A percentile compares a stretch with the other conserved stretches of the same genome.
Conservation (phyloP, 78 protist genomes). For the Capsaspora owczarzaki region DNA sequence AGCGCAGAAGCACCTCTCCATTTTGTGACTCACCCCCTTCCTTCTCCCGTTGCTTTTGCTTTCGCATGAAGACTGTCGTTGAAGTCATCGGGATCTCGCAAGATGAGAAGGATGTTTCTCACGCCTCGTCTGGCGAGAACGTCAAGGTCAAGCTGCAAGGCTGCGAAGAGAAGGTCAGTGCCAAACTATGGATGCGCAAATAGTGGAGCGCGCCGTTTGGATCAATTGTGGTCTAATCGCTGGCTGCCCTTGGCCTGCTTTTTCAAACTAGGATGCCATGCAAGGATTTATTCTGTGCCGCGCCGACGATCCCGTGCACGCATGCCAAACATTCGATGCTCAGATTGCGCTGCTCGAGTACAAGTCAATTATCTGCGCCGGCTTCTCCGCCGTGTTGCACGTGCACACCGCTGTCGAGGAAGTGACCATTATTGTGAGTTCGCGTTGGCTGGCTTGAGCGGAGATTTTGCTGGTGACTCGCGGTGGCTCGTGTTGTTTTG, state of each 20-base stretch:
- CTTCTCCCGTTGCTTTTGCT: not conserved
- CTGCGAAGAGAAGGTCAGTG: conserved; percentile 50
- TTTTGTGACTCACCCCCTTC: not conserved
- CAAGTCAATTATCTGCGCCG: conserved; percentile 57
- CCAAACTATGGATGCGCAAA: too few species aligned
- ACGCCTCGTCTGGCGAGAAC: conserved; percentile 69
- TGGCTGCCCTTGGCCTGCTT: too few species aligned
- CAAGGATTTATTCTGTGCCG: conserved; percentile 21
- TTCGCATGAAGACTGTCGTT: conserved; percentile 1
- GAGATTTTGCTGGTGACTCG: not conserved
- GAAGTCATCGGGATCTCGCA: conserved; percentile 22
- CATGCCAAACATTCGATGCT: conserved; percentile 52
- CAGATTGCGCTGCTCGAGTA: conserved; percentile 65
- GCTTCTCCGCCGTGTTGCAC: conserved; percentile 66
- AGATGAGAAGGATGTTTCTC: conserved; percentile 51
- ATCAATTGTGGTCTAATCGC: too few species aligned
- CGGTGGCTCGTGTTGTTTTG: not conserved
- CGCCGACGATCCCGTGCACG: conserved; percentile 30
- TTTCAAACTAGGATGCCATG: not conserved
- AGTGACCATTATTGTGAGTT: conserved; percentile 13
- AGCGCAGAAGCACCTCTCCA: not conserved
- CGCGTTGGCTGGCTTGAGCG: too few species aligned
- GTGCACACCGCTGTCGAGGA: conserved; percentile 75
- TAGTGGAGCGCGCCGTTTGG: too few species aligned
- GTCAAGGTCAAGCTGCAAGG: conserved; percentile 66